Evolutionary conservation across 176 grass and related monocot species (phyloP).

Genomic region (Eremochloa ophiuroides): DNA sequence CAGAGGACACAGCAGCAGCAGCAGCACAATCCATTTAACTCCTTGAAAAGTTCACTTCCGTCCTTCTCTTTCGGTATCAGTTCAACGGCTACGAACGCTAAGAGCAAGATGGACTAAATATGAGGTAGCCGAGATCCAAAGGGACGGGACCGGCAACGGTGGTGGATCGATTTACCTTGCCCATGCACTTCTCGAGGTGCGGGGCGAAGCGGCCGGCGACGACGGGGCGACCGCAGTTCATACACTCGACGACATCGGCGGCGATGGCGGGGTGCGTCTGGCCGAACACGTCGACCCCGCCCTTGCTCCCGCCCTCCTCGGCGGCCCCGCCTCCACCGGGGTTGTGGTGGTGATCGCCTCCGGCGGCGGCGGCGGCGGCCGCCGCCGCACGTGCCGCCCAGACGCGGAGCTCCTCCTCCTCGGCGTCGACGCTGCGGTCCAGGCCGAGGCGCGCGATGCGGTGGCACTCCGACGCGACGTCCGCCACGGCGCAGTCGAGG

Average conservation of each 20-base stretch:
- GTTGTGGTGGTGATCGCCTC: slow-evolving; percentile 13
- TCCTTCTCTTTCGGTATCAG: background rate
- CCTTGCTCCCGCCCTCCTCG: slow-evolving; percentile 60
- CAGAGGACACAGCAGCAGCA: background rate
- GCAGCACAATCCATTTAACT: background rate
- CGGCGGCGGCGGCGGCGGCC: slow-evolving; percentile 12
- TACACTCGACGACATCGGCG: slow-evolving; percentile 69
- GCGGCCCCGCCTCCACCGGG: slow-evolving; percentile 17
- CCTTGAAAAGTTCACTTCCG: background rate
- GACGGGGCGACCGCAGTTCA: slow-evolving; percentile 82
- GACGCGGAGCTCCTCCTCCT: slow-evolving; percentile 81
- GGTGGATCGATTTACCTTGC: slow-evolving; percentile 54
- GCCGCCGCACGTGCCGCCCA: slow-evolving; percentile 48
- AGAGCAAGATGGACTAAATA: background rate
- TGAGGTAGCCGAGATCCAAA: background rate
- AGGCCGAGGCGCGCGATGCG: slow-evolving; percentile 89
- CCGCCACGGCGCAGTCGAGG: slow-evolving; percentile 71
- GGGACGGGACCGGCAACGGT: background rate
- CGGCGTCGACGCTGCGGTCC: slow-evolving; percentile 81
- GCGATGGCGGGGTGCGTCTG: slow-evolving; percentile 75
- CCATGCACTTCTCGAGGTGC: slow-evolving; percentile 98
- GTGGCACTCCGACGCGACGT: slow-evolving; percentile 93
- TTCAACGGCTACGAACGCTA: background rate
- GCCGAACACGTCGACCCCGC: slow-evolving; percentile 78
- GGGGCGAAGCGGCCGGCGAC: slow-evolving; percentile 89